Evolutionary conservation across 2,329 filamentous ascomycete genomes (phyloP).

Genomic region (Aspergillus hiratsukae): DNA sequence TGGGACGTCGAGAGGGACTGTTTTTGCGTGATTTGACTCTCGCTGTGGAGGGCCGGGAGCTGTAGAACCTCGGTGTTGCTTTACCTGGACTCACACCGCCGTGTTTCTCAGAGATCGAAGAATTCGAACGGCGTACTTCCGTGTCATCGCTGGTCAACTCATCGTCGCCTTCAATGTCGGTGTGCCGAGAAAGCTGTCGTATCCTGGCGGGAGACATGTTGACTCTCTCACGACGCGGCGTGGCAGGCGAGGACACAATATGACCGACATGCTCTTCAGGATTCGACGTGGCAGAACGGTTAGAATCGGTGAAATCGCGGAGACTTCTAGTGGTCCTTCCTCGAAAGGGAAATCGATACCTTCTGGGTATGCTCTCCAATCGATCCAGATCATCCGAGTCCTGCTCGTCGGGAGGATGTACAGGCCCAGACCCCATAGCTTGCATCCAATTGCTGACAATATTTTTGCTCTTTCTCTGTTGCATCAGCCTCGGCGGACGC

Average conservation of each 20-base stretch:
- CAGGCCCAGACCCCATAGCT: slow-evolving; percentile 51
- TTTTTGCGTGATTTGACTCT: slow-evolving; percentile 35
- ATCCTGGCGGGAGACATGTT: slow-evolving; percentile 29
- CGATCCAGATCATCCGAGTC: slow-evolving; percentile 55
- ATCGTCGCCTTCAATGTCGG: slow-evolving; percentile 83
- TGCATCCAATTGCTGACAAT: slow-evolving; percentile 92
- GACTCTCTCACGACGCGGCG: slow-evolving; percentile 30
- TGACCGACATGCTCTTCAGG: slow-evolving; percentile 46
- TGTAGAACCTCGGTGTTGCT: slow-evolving; percentile 31
- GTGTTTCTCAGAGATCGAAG: slow-evolving; percentile 13
- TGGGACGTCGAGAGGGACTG: slow-evolving; percentile 33
- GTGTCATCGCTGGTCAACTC: slow-evolving; percentile 77
- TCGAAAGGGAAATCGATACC: slow-evolving; percentile 48
- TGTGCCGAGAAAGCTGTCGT: slow-evolving; percentile 54
- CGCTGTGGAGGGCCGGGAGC: slow-evolving; percentile 40
- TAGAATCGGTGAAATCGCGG: slow-evolving; percentile 49
- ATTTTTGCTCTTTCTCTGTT: slow-evolving; percentile 69
- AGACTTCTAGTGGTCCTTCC: slow-evolving; percentile 20
- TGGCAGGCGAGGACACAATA: slow-evolving; percentile 29
- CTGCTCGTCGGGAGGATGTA: slow-evolving; percentile 57
- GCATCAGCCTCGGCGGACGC: slow-evolving; percentile 52
- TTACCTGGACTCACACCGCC: slow-evolving; percentile 19
- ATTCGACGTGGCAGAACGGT: slow-evolving; percentile 54
- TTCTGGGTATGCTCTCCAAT: slow-evolving; percentile 51
- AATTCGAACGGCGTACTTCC: slow-evolving; percentile 19